A percentile compares a stretch with the other conserved stretches of the same genome.
phyloP scores from a whole-genome alignment of 2,329 filamentous ascomycete species.

The Microascus cirrosus region DNA sequence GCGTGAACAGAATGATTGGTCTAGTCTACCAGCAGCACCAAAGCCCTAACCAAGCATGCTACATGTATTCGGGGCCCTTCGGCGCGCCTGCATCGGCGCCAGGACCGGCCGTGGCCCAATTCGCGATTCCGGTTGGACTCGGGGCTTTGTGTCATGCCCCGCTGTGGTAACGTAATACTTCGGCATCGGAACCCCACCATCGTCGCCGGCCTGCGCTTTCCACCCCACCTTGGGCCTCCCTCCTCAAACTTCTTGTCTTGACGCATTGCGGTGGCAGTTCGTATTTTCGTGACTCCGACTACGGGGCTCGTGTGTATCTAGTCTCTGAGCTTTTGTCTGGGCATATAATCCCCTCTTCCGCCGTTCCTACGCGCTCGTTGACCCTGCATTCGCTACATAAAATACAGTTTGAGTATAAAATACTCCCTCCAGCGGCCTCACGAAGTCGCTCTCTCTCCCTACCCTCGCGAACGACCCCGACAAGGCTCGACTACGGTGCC shows the following conservation, averaged over 20 bases:
- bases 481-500: neutral
- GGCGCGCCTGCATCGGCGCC: neutral
- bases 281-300: neutral
- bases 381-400: neutral
- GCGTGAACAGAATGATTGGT: too few species aligned
- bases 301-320: neutral
- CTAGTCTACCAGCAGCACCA: too few species aligned
- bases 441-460: neutral
- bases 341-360: neutral
- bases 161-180: conserved; percentile 6
- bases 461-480: neutral
- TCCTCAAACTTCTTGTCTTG: neutral
- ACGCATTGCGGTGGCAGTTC: neutral
- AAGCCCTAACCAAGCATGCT: too few species aligned
- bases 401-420: too few species aligned
- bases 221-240: neutral
- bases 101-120: neutral
- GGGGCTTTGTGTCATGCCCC: conserved; percentile 4
- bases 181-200: conserved; percentile 3
- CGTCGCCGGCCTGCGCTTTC: neutral
- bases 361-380: neutral
- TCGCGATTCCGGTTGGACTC: neutral
- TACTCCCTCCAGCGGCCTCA: neutral
- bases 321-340: neutral
- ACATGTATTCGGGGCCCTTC: too few species aligned